Evolutionary conservation across 169 alveolate species (phyloP).

Genomic region (Theileria sp.): DNA sequence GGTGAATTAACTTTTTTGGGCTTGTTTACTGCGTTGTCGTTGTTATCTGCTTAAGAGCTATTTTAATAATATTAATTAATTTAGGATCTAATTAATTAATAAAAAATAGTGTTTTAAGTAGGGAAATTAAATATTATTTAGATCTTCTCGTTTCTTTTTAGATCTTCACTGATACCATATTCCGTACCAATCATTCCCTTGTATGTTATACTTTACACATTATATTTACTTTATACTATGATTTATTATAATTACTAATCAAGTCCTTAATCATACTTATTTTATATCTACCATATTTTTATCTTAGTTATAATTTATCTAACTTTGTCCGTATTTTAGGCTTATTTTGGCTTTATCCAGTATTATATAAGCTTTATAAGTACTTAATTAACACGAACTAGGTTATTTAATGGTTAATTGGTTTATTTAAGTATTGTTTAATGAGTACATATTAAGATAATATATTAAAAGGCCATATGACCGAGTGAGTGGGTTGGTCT

Average conservation of each 20-base stretch:
- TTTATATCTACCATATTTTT: too few species aligned
- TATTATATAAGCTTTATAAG: not conserved
- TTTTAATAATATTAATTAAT: not conserved
- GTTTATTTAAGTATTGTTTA: not conserved
- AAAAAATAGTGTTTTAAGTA: not conserved
- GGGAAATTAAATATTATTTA: not conserved
- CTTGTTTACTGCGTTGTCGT: not conserved
- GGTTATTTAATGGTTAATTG: not conserved
- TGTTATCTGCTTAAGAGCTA: not conserved
- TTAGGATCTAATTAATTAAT: not conserved
- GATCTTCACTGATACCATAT: not conserved
- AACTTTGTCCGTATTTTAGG: not conserved
- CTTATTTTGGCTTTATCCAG: not conserved
- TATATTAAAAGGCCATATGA: constrained; percentile 58
- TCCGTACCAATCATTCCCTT: not conserved
- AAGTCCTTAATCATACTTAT: not conserved
- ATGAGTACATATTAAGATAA: not conserved
- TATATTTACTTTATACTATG: not conserved
- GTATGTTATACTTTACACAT: not conserved
- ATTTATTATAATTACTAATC: not conserved
- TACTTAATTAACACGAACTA: not conserved
- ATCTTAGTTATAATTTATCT: not conserved
- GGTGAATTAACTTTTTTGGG: not conserved
- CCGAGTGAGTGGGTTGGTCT: constrained; percentile 53
- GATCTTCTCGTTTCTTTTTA: not conserved